Conservation (phyloP, 2,329 filamentous ascomycete genomes). For the Elsinoe arachidis region DNA sequence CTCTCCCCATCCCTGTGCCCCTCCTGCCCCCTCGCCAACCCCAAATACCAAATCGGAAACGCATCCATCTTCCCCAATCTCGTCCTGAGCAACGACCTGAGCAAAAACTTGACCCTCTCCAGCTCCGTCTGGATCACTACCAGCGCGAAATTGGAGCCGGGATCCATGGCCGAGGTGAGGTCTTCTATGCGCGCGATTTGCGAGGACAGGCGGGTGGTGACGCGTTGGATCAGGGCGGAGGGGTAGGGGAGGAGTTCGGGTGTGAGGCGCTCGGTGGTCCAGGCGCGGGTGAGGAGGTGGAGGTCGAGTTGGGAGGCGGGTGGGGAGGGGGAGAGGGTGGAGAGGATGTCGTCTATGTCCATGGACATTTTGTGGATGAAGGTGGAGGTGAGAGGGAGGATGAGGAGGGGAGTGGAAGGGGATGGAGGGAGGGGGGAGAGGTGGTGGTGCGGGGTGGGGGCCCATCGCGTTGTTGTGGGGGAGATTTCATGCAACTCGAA, state of each 20-base stretch:
- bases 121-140: conserved; percentile 96
- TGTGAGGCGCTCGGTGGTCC: conserved; percentile 84
- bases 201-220: conserved; percentile 50
- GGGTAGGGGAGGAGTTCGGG: conserved; percentile 81
- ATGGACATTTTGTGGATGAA: conserved; percentile 21
- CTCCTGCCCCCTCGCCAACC: conserved; percentile 17
- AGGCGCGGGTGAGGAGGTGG: conserved; percentile 80
- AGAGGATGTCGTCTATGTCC: conserved; percentile 46
- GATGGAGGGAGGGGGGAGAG: too few relatives aligned
- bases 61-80: conserved; percentile 72
- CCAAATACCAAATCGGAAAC: conserved; percentile 22
- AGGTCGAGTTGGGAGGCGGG: conserved; percentile 63
- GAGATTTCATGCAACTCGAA: too few relatives aligned
- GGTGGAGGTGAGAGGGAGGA: neutral
- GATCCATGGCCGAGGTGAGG: conserved; percentile 75
- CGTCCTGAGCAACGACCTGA: conserved; percentile 72
- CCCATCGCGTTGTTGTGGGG: neutral
- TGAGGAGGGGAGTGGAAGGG: neutral
- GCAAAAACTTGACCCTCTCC: conserved; percentile 84
- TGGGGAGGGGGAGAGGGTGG: conserved; percentile 39
- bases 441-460: neutral
- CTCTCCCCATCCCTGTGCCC: neutral
- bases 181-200: conserved; percentile 43
- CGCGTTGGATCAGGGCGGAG: conserved; percentile 68
- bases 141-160: conserved; percentile 82